Conservation (phyloP, 371 early-diverging fungal species). For the Rhizopus microsporus region DNA sequence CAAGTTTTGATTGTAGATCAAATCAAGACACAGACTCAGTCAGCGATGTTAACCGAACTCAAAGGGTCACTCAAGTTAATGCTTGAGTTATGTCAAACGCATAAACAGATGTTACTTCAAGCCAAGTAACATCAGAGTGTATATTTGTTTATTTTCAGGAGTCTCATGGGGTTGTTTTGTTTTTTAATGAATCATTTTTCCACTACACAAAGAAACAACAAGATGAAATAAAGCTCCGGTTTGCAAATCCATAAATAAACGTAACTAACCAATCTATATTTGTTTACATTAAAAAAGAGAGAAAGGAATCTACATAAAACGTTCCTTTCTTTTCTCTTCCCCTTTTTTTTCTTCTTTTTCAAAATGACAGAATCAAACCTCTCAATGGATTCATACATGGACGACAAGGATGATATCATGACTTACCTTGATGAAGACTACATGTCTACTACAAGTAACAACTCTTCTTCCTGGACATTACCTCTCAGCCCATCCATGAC, state of each 20-base stretch:
- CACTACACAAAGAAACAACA: too few species aligned
- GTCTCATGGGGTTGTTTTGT: too few species aligned
- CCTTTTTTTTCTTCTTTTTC: neutral
- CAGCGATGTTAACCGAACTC: slow-evolving; percentile 43
- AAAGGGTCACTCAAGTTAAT: slow-evolving; percentile 28
- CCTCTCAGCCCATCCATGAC: too few species aligned
- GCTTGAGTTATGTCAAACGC: slow-evolving; percentile 34
- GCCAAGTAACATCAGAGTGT: slow-evolving; percentile 16
- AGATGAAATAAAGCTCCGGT: too few species aligned
- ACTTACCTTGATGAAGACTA: slow-evolving; percentile 44
- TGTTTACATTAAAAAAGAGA: too few species aligned
- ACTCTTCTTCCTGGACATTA: slow-evolving; percentile 5
- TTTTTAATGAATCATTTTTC: too few species aligned
- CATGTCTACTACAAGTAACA: slow-evolving; percentile 21
- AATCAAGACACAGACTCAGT: slow-evolving; percentile 44
- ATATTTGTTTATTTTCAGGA: neutral
- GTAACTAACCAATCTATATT: too few species aligned
- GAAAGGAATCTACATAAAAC: too few species aligned
- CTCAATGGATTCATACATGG: slow-evolving; percentile 30
- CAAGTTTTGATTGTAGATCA: slow-evolving; percentile 35
- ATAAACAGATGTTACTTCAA: slow-evolving; percentile 40
- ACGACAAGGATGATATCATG: slow-evolving; percentile 29
- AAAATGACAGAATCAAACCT: slow-evolving; percentile 9
- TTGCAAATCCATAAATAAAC: too few species aligned
- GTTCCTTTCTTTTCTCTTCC: slow-evolving; percentile 7